phyloP scores from a whole-genome alignment of 169 alveolate genomes.

The Perkinsus chesapeaki region DNA sequence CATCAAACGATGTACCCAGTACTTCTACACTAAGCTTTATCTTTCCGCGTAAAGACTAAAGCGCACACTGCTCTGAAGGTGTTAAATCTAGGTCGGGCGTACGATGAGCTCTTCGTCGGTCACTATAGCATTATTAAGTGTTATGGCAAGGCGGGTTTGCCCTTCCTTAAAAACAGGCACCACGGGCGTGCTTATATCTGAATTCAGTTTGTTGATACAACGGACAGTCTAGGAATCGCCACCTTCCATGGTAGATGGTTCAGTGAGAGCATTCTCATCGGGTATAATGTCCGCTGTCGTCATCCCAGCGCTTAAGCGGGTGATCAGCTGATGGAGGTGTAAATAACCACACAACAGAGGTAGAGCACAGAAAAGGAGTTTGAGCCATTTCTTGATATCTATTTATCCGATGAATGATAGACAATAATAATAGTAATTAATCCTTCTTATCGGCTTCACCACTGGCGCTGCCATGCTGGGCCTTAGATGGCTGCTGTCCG shows the following conservation, averaged over 20 bases:
- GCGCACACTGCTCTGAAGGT: too few relatives aligned
- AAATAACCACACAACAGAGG: too few relatives aligned
- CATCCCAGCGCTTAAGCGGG: too few relatives aligned
- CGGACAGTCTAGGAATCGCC: too few relatives aligned
- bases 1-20: neutral
- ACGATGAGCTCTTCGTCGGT: neutral
- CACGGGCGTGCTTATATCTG: neutral
- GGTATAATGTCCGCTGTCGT: too few relatives aligned
- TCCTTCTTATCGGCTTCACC: neutral
- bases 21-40: neutral
- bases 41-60: neutral
- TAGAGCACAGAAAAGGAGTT: too few relatives aligned
- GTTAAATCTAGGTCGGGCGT: neutral
- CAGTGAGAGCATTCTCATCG: too few relatives aligned
- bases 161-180: neutral
- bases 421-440: too few relatives aligned
- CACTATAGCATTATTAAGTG: neutral
- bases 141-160: neutral
- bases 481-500: neutral
- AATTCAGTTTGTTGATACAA: neutral
- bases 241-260: too few relatives aligned
- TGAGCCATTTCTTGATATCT: too few relatives aligned
- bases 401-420: too few relatives aligned
- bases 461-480: neutral
- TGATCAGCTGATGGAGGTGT: too few relatives aligned